phyloP scores from a whole-genome alignment of 768 basidiomycete species.

The Mrakia gelida region DNA sequence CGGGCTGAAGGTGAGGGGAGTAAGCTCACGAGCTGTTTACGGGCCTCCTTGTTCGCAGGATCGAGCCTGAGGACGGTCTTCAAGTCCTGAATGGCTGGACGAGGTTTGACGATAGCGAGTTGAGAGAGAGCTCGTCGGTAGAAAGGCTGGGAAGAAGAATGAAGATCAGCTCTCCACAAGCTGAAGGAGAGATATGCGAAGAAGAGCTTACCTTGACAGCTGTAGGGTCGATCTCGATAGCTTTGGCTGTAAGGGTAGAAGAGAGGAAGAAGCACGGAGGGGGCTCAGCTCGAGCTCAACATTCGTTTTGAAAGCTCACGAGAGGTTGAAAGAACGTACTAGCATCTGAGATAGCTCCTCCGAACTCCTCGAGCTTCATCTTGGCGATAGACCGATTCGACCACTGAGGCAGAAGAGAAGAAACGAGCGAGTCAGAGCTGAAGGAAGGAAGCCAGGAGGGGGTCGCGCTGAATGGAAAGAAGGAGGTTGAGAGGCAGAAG shows the following conservation, averaged over 20 bases:
- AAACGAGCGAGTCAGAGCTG: not conserved
- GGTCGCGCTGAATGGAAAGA: too few relatives aligned
- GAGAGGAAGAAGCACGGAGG: not conserved
- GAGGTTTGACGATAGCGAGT: conserved; percentile 82
- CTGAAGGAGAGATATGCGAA: not conserved
- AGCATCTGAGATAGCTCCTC: conserved; percentile 83
- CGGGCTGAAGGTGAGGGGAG: not conserved
- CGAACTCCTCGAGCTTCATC: conserved; percentile 87
- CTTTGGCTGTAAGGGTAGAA: conserved; percentile 55
- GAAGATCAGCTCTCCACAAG: not conserved
- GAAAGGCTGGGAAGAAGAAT: conserved; percentile 39
- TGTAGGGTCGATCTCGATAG: conserved; percentile 78
- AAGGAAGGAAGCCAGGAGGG: too few relatives aligned
- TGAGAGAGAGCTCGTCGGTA: conserved; percentile 79
- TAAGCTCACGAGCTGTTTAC: conserved; percentile 58
- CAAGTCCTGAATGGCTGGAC: conserved; percentile 79
- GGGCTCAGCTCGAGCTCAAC: not conserved
- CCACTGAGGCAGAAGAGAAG: not conserved
- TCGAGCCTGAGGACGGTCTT: conserved; percentile 77
- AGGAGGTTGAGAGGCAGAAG: not conserved
- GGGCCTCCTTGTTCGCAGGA: conserved; percentile 75
- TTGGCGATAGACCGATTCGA: conserved; percentile 64
- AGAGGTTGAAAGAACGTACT: conserved; percentile 52
- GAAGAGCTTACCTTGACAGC: conserved; percentile 64
- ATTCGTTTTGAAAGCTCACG: too few relatives aligned